Evolutionary conservation across 2,329 filamentous ascomycete species (phyloP), one percentile per base, ranked within the genome.

Genomic region (Aspergillus eucalypticola): DNA sequence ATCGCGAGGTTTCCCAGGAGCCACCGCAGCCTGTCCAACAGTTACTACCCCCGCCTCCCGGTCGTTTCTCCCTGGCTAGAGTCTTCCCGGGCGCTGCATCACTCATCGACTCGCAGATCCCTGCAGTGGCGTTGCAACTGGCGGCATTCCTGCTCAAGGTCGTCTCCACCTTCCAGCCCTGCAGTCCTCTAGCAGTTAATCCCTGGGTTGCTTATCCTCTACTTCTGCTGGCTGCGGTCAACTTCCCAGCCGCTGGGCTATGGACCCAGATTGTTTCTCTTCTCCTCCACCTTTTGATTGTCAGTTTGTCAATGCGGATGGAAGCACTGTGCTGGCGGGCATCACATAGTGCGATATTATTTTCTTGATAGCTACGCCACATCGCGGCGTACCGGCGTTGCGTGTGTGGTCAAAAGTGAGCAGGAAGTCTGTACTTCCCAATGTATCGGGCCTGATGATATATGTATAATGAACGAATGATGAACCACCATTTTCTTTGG

Each of bases 161-260:
- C 8, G 76, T 83, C 11, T 86, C 86, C 0, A 76, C 95, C 8
- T 82, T 84, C 2, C 81, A 83, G 50, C 84, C 88, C 0, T 96
- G 92, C 73, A 86, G 86, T 72, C 92, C 92, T 0, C 87, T 88
- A 59, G 86, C 87, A 46, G 82, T 86, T n/a, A 88, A 84, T 48
- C 79, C 86, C 6, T 84, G 84, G 73, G 76, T 92, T 4, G 81
- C 86, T 4, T 87, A 89, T 65, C 86, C 89, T 3, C 78, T 96
- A 2, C 77, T 96, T 4, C 75, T 84, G 3, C 73, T 94, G 7
- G 91, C 91, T 8, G 86, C 84, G 1, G 67, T 92, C 11, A 91
- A 93, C 64, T 74, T 85, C 15, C 63, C 78, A 10, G 61, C 64
- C 0, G 73, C 74, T 44, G 75, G 76, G 11, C 54, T 76, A 49